Percentiles rank a stretch among this genome's conserved stretches.
Evolutionary conservation across 2,329 filamentous ascomycete genomes (phyloP).

Genomic region (Acephala macrosclerotiorum): DNA sequence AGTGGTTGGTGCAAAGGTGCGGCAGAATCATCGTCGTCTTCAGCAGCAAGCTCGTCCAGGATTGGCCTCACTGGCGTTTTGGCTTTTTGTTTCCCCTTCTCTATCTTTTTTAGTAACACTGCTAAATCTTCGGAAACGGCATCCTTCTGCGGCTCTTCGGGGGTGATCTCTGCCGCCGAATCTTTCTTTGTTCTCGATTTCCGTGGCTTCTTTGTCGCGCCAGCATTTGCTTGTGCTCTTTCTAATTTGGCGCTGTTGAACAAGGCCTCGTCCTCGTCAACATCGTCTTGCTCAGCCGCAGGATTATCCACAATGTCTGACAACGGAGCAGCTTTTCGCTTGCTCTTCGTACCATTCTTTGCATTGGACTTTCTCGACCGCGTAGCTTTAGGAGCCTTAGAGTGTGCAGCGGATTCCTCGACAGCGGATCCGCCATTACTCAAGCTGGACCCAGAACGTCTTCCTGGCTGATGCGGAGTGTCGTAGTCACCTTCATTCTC

Average conservation of each 20-base stretch:
- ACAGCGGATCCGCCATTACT: not conserved
- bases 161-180: not conserved
- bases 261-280: not conserved
- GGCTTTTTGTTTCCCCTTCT: not conserved
- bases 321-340: not conserved
- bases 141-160: not conserved
- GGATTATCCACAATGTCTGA: not conserved
- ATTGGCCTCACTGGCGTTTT: not conserved
- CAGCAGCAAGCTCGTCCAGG: slow-evolving; percentile 1
- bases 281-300: not conserved
- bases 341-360: not conserved
- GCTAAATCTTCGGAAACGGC: not conserved
- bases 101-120: not conserved
- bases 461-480: not conserved
- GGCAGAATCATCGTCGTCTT: slow-evolving; percentile 14
- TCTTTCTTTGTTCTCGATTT: slow-evolving; percentile 5
- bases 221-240: not conserved
- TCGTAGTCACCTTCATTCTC: not conserved
- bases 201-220: not conserved
- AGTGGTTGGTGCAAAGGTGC: slow-evolving; percentile 10
- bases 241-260: not conserved
- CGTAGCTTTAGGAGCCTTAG: not conserved
- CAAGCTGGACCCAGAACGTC: not conserved
- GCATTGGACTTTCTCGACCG: not conserved
- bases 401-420: not conserved